phyloP scores from a whole-genome alignment of 75 land plant species.

The Selaginella moellendorffii region DNA sequence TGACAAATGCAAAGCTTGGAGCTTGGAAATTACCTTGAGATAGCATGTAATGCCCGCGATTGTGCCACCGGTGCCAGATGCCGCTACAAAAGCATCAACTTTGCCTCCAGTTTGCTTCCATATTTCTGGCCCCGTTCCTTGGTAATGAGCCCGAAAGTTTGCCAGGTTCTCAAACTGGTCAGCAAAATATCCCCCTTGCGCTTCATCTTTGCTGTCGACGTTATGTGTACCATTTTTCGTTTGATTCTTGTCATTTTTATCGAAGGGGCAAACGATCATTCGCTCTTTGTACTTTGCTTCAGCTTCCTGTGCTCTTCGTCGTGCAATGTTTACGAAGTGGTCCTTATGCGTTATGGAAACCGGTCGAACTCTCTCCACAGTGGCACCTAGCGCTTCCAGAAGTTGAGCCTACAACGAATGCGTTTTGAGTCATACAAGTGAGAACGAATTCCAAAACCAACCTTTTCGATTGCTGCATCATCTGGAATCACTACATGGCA shows the following conservation, averaged over 20 bases:
- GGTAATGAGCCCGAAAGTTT: slow-evolving; percentile 81
- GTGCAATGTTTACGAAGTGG: slow-evolving; percentile 91
- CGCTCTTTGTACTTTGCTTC: slow-evolving; percentile 15
- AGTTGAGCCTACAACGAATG: slow-evolving; percentile 57
- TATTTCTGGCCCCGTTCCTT: slow-evolving; percentile 94
- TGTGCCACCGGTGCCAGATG: slow-evolving; percentile 98
- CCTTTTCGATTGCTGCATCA: slow-evolving; percentile 98
- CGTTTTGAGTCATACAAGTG: not conserved
- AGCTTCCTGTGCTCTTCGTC: slow-evolving; percentile 71
- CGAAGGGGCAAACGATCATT: slow-evolving; percentile 10
- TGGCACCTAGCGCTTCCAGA: slow-evolving; percentile 87
- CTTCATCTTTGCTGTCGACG: slow-evolving; percentile 1
- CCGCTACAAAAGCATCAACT: slow-evolving; percentile 85
- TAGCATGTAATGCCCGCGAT: slow-evolving; percentile 78
- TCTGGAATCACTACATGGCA: slow-evolving; percentile 98
- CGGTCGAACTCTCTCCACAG: slow-evolving; percentile 91
- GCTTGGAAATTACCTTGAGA: slow-evolving; percentile 63
- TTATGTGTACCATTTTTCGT: not conserved
- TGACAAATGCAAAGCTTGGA: no score
- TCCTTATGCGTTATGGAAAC: slow-evolving; percentile 93
- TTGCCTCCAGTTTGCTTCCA: slow-evolving; percentile 84
- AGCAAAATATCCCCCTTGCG: slow-evolving; percentile 86
- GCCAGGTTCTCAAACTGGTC: slow-evolving; percentile 98
- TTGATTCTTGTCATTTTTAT: slow-evolving; percentile 5
- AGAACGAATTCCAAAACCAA: slow-evolving; percentile 14